These are phyloP conservation scores for Athelia sp. DNA, from an alignment of 1,284 basidiomycete genomes.

Conservation along the genomic window DNA sequence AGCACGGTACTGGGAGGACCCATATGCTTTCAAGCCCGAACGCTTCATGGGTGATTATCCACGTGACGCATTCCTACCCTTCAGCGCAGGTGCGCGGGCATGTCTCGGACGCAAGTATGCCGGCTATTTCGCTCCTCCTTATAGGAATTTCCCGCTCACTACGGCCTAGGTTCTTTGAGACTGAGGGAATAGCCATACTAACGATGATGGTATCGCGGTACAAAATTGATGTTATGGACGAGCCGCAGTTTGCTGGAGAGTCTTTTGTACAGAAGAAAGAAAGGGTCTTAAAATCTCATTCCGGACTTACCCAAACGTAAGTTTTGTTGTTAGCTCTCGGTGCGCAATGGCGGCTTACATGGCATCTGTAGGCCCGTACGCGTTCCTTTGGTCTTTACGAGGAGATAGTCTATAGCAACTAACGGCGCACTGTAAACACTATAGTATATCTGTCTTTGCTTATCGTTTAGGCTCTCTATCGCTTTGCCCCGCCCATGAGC, in stretches of 20 bases:
- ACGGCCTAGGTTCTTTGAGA: slow-evolving; percentile 37
- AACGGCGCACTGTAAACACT: too few relatives aligned
- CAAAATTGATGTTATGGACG: slow-evolving; percentile 44
- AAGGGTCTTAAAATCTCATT: slow-evolving; percentile 30
- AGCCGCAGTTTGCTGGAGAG: slow-evolving; percentile 41
- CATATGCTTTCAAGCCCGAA: slow-evolving; percentile 42
- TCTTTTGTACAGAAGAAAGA: slow-evolving; percentile 39
- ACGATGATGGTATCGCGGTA: slow-evolving; percentile 42
- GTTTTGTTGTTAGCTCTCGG: slow-evolving; percentile 9
- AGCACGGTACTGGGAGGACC: slow-evolving; percentile 53
- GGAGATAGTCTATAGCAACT: too few relatives aligned
- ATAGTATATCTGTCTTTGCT: too few relatives aligned
- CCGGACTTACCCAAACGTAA: slow-evolving; percentile 37
- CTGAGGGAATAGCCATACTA: slow-evolving; percentile 43
- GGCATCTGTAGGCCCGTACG: too few relatives aligned
- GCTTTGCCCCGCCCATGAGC: too few relatives aligned
- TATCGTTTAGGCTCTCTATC: too few relatives aligned
- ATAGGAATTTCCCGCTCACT: neutral
- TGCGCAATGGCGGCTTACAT: too few relatives aligned
- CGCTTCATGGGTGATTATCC: slow-evolving; percentile 48
- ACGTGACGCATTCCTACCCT: slow-evolving; percentile 47
- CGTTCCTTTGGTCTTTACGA: too few relatives aligned
- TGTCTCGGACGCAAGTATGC: slow-evolving; percentile 50
- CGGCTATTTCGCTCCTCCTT: slow-evolving; percentile 5
- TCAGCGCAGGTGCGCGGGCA: slow-evolving; percentile 45